Conservation (phyloP, 2,329 filamentous ascomycete species). For the Trichoderma oligosporum region DNA sequence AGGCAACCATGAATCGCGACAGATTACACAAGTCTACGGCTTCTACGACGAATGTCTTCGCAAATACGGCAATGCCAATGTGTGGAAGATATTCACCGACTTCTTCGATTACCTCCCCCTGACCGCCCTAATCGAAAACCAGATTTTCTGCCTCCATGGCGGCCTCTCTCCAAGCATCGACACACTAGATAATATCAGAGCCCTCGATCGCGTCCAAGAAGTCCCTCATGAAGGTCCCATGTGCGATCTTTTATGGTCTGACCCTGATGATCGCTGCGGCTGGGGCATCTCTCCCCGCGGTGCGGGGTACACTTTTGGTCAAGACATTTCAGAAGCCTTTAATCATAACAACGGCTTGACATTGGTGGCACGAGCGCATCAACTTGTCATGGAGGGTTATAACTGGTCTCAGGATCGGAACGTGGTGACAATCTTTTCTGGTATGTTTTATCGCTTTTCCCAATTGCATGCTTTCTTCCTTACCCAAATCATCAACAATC, state of each 20-base stretch:
- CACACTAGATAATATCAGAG: slow-evolving; percentile 91
- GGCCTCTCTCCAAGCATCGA: slow-evolving; percentile 95
- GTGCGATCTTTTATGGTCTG: slow-evolving; percentile 97
- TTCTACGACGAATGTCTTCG: slow-evolving; percentile 99
- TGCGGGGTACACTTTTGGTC: slow-evolving; percentile 91
- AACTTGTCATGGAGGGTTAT: slow-evolving; percentile 99
- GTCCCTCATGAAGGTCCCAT: slow-evolving; percentile 97
- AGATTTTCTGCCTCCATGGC: slow-evolving; percentile 98
- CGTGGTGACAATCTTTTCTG: slow-evolving; percentile 97
- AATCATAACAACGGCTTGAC: slow-evolving; percentile 99
- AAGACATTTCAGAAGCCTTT: slow-evolving; percentile 97
- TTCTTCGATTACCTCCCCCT: slow-evolving; percentile 98
- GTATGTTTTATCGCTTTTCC: slow-evolving; percentile 46
- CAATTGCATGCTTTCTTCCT: background rate
- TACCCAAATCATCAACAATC: too few relatives aligned
- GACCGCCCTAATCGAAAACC: slow-evolving; percentile 96
- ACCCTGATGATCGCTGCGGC: slow-evolving; percentile 92
- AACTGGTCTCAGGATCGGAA: slow-evolving; percentile 99
- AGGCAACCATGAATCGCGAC: slow-evolving; percentile 97
- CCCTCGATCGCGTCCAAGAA: slow-evolving; percentile 94
- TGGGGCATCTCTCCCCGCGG: slow-evolving; percentile 95
- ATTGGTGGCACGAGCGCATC: slow-evolving; percentile 91
- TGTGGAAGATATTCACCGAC: slow-evolving; percentile 99
- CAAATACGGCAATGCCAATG: slow-evolving; percentile 98
- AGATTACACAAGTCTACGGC: slow-evolving; percentile 98